Base-by-base conservation (phyloP, 2,329 filamentous ascomycete genomes). In the Exserohilum turcica region DNA sequence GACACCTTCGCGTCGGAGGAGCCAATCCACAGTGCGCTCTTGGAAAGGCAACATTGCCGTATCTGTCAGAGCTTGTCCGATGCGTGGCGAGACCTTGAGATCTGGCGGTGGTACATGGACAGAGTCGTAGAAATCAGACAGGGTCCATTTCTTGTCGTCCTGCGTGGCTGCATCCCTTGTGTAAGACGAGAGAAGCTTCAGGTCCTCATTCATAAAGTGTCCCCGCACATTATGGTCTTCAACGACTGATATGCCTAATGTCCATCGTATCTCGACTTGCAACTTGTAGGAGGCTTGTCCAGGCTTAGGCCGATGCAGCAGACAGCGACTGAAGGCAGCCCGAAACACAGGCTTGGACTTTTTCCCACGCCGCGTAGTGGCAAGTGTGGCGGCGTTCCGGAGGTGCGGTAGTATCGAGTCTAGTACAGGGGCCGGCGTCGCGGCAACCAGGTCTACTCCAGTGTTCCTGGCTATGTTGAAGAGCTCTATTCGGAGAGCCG, bases 41-140 rank as follows among this genome's bases (percentile, higher is more conserved):
- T 92, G 90, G 54, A 91, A 92, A 0, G 88, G 88, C 66, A 86
- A 92, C 0, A 92, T 74, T 0, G 74, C 76, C 1, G 84, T 72
- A 2, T 70, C 65, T 2, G 62, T 31, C 18, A 70, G 35, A 15
- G 60, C 60, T 5, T 66, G 55, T n/a, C 67, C 61, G 9, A 76
- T 70, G 6, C 65, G 61, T 1, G 63, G 59, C 7, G 74, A 67
- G 2, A 73, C 55, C 6, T 66, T 43, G 6, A 63, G 12, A 15
- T 79, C 38, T 75, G 75, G 44, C 81, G 76, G 21, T 1, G 89
- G 86, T 2, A 86, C 80, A 64, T 86, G 82, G 1, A 89, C 86
- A 13, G 84, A 84, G 46, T 88, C 82, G 64, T 92, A 92, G 67
- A 92, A 92, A 52, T 83, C 80, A 43, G 79, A 77, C 9, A 81